phyloP scores from a whole-genome alignment of 2,329 filamentous ascomycete genomes.

The Fusarium sulawesiense region DNA sequence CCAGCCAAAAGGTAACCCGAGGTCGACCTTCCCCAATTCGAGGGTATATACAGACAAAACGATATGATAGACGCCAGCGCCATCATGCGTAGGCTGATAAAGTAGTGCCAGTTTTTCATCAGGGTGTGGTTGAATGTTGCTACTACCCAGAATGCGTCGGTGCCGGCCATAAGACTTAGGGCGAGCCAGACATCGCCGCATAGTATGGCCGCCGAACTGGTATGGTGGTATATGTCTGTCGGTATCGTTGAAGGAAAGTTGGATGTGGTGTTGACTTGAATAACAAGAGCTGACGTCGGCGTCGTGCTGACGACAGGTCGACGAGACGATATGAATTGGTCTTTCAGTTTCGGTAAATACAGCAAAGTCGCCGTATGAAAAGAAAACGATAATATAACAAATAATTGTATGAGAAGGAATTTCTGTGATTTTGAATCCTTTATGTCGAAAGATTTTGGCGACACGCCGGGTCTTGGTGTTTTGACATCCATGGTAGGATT shows the following conservation, averaged over 20 bases:
- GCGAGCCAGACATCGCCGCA: not conserved
- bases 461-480: not conserved
- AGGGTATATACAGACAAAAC: not conserved
- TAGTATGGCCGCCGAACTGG: rapidly evolving
- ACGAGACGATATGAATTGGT: rapidly evolving
- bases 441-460: not conserved
- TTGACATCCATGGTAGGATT: not conserved
- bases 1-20: not conserved
- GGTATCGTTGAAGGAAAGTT: rapidly evolving
- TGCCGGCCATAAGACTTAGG: not conserved
- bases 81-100: not conserved
- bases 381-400: rapidly evolving
- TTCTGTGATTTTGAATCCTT: not conserved
- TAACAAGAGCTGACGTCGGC: not conserved
- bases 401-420: not conserved
- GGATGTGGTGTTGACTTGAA: not conserved
- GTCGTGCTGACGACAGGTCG: rapidly evolving
- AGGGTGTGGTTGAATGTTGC: not conserved
- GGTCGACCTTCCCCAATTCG: not conserved
- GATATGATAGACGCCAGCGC: not conserved
- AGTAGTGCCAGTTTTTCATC: slow-evolving; percentile 4
- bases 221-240: rapidly evolving
- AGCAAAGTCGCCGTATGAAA: not conserved
- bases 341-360: rapidly evolving
- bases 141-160: not conserved